Conservation (phyloP, 495 filamentous ascomycete genomes). For the Hyphodiscus hymeniophilus region DNA sequence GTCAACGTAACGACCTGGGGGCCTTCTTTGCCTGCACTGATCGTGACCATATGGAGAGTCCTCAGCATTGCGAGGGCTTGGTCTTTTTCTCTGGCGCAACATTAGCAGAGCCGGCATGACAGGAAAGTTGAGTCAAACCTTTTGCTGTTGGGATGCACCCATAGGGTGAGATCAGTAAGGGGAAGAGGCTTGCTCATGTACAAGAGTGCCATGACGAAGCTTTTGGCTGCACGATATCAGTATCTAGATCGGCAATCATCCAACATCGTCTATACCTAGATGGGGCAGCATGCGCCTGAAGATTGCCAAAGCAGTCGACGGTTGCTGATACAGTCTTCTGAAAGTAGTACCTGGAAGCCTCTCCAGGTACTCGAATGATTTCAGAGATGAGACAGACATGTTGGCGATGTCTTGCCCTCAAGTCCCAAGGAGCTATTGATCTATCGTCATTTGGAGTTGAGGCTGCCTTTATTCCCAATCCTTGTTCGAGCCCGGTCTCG, state of each 20-base stretch:
- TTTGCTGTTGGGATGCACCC: slow-evolving; percentile 69
- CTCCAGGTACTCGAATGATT: slow-evolving; percentile 81
- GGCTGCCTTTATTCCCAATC: slow-evolving; percentile 28
- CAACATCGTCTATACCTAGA: slow-evolving; percentile 49
- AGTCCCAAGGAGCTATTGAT: slow-evolving; percentile 17
- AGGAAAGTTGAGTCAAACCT: slow-evolving; percentile 32
- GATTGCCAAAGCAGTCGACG: slow-evolving; percentile 88
- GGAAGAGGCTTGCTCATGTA: slow-evolving; percentile 74
- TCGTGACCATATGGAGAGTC: slow-evolving; percentile 70
- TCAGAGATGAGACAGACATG: slow-evolving; percentile 62
- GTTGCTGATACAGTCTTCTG: slow-evolving; percentile 85
- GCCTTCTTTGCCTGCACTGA: slow-evolving; percentile 45
- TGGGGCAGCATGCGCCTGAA: slow-evolving; percentile 96
- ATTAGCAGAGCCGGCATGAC: not conserved
- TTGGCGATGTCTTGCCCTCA: slow-evolving; percentile 18
- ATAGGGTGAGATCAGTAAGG: slow-evolving; percentile 68
- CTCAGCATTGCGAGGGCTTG: slow-evolving; percentile 73
- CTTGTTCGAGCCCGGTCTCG: too few species aligned
- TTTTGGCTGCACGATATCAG: slow-evolving; percentile 58
- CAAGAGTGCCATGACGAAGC: slow-evolving; percentile 87
- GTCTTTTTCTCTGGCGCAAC: slow-evolving; percentile 58
- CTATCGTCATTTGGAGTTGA: slow-evolving; percentile 18
- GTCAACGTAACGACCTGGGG: slow-evolving; percentile 62
- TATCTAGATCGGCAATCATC: not conserved
- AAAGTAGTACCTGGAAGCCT: slow-evolving; percentile 82